These are phyloP conservation scores for Aspergillus sp. DNA, from an alignment of 2,329 filamentous ascomycete species.

Conservation along the genomic window DNA sequence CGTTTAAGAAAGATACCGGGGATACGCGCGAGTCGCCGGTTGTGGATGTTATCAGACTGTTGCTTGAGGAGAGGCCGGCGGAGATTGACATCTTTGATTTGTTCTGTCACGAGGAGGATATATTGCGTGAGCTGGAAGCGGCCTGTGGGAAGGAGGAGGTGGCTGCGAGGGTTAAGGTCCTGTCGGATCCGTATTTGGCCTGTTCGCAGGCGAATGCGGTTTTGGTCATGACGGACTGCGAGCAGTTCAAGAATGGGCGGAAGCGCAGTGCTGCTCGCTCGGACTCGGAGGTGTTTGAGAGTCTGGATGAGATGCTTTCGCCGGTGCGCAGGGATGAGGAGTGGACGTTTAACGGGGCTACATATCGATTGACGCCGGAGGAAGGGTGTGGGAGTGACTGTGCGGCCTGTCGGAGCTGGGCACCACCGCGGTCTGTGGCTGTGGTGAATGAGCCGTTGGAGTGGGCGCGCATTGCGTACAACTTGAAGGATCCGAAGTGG, in stretches of 20 bases:
- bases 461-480: constrained; percentile 49
- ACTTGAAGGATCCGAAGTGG: constrained; percentile 51
- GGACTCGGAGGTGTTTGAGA: not conserved
- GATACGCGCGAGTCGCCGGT: constrained; percentile 73
- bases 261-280: not conserved
- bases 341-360: constrained; percentile 25
- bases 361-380: constrained; percentile 25
- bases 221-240: constrained; percentile 56
- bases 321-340: constrained; percentile 17
- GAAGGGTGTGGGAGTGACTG: constrained; percentile 30
- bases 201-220: constrained; percentile 51
- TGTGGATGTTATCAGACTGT: constrained; percentile 65
- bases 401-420: constrained; percentile 27
- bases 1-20: constrained; percentile 78
- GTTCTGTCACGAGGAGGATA: constrained; percentile 43
- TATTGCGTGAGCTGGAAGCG: constrained; percentile 42
- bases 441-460: constrained; percentile 40
- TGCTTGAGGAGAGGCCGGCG: constrained; percentile 65
- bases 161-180: constrained; percentile 38
- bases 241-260: constrained; percentile 49
- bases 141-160: not conserved
- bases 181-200: constrained; percentile 47
- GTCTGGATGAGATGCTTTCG: not conserved
- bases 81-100: constrained; percentile 72
- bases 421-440: constrained; percentile 13